phyloP scores from a whole-genome alignment of 345 rosid species.

The Gossypium sturtianum region DNA sequence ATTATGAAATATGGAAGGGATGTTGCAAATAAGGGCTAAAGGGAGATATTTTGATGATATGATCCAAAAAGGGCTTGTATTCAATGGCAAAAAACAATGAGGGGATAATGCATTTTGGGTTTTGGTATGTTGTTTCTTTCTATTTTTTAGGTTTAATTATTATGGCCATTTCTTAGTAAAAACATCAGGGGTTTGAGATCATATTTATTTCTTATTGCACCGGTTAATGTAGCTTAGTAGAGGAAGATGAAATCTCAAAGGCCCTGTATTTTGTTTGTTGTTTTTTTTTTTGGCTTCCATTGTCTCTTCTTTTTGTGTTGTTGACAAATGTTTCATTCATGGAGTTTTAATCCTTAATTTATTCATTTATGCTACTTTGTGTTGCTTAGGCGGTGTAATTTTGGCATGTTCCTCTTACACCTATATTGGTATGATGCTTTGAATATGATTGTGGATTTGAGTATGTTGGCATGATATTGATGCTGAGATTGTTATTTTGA shows the following conservation, averaged over 20 bases:
- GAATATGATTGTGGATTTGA: not conserved
- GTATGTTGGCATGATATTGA: not conserved
- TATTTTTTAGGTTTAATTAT: conserved; percentile 10
- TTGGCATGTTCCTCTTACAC: not conserved
- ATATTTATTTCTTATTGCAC: conserved; percentile 10
- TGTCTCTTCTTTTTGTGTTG: not conserved
- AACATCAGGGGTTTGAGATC: conserved; percentile 23
- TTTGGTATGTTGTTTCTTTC: conserved; percentile 17
- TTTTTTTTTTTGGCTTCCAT: not conserved
- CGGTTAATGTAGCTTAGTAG: conserved; percentile 19
- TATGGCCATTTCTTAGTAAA: conserved; percentile 10
- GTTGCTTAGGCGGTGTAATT: conserved; percentile 4
- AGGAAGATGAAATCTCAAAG: conserved; percentile 29
- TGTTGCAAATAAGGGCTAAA: conserved; percentile 21
- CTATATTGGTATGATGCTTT: not conserved
- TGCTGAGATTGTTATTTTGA: too few species aligned
- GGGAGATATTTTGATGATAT: conserved; percentile 10
- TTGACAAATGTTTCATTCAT: conserved; percentile 19
- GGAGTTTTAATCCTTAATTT: conserved; percentile 23
- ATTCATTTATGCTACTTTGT: conserved; percentile 12
- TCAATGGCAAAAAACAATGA: conserved; percentile 3
- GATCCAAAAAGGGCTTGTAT: not conserved
- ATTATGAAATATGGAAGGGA: conserved; percentile 7
- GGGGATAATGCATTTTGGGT: conserved; percentile 17
- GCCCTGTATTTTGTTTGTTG: conserved; percentile 16